Percentiles rank a stretch among this genome's conserved stretches.
These are phyloP conservation scores for Sphaerostilbella broomeana DNA, from an alignment of 2,329 filamentous ascomycete genomes.

Conservation along the genomic window DNA sequence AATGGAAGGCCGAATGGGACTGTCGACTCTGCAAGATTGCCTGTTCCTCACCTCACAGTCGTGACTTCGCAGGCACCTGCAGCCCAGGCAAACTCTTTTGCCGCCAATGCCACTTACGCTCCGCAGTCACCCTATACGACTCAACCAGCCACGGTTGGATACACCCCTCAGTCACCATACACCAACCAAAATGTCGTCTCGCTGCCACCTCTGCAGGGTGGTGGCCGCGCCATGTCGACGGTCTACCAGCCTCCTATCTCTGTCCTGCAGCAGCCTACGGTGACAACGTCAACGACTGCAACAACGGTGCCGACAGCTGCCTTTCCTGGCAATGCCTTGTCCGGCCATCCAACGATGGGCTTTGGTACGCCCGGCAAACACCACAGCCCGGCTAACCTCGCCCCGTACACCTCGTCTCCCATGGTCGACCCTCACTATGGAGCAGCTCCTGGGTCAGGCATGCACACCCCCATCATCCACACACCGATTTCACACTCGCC, in stretches of 20 bases:
- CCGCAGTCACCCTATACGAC: constrained; percentile 7
- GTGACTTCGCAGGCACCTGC: constrained; percentile 40
- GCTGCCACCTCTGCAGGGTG: constrained; percentile 54
- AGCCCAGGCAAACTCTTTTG: constrained; percentile 24
- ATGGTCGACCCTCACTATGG: constrained; percentile 53
- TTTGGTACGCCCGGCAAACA: constrained; percentile 49
- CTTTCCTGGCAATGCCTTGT: constrained; percentile 19
- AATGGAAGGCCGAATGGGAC: constrained; percentile 17
- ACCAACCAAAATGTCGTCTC: constrained; percentile 38
- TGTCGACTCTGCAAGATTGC: constrained; percentile 42
- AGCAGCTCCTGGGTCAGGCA: constrained; percentile 41
- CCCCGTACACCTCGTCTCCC: constrained; percentile 55
- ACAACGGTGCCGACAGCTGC: constrained; percentile 19
- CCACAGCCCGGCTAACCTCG: constrained; percentile 44
- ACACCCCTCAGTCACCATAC: constrained; percentile 34
- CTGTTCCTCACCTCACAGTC: constrained; percentile 65
- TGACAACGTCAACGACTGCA: constrained; percentile 20
- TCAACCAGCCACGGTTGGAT: constrained; percentile 24
- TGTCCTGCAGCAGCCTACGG: constrained; percentile 28
- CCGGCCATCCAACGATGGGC: constrained; percentile 26
- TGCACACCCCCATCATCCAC: constrained; percentile 51
- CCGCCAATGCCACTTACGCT: constrained; percentile 12
- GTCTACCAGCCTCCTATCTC: constrained; percentile 57
- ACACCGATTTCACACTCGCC: constrained; percentile 74
- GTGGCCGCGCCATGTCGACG: constrained; percentile 67